Conservation (phyloP, 257 asterid species). For the Perilla frutescens region DNA sequence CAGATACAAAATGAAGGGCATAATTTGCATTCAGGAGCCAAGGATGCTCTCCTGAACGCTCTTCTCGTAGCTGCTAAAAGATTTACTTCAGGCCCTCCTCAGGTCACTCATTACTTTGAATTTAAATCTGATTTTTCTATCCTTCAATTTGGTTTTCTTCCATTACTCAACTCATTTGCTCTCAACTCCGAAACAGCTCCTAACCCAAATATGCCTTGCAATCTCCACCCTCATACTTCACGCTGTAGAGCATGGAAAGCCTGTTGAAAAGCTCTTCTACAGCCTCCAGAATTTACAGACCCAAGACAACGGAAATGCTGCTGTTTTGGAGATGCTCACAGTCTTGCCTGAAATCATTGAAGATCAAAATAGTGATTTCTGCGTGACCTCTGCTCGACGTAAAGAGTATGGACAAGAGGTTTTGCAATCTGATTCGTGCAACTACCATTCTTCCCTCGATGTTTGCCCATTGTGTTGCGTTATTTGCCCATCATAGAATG, state of each 20-base stretch:
- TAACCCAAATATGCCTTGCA: constrained; percentile 94
- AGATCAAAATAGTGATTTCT: constrained; percentile 64
- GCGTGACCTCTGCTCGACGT: constrained; percentile 59
- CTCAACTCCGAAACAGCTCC: constrained; percentile 64
- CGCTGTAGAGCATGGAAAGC: constrained; percentile 77
- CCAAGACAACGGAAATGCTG: constrained; percentile 69
- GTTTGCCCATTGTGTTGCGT: constrained; percentile 25
- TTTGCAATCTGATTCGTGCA: constrained; percentile 40
- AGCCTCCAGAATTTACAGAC: constrained; percentile 72
- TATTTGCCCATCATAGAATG: constrained; percentile 42
- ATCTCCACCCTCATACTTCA: constrained; percentile 75
- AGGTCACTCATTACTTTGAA: constrained; percentile 52
- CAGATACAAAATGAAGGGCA: constrained; percentile 80
- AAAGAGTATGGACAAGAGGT: constrained; percentile 83
- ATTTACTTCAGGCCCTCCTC: constrained; percentile 85
- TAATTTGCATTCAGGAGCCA: constrained; percentile 68
- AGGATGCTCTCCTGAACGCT: constrained; percentile 76
- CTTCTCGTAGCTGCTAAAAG: constrained; percentile 82
- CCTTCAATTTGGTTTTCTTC: background rate
- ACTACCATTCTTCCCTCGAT: constrained; percentile 4
- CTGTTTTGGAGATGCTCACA: constrained; percentile 80
- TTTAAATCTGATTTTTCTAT: constrained; percentile 13
- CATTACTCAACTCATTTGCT: constrained; percentile 20
- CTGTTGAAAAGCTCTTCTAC: constrained; percentile 79
- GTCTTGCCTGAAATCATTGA: constrained; percentile 88